Evolutionary conservation across 805 yeast genomes (phyloP).

Genomic region (Kodamaea lidongshanica): DNA sequence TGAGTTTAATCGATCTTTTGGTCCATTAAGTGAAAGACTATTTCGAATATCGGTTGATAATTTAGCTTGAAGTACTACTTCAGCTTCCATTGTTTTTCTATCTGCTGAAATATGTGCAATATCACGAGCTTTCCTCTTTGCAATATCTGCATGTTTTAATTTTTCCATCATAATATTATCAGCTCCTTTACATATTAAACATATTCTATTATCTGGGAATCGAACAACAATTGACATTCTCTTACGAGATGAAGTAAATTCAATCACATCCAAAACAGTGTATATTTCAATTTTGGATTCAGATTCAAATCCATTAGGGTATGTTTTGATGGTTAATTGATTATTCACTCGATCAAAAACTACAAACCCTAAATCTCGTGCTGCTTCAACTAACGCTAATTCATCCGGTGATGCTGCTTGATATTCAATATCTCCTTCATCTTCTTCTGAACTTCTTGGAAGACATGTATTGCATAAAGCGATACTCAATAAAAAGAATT

Average conservation of each 20-base stretch:
- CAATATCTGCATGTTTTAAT: conserved; percentile 52
- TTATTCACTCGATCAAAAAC: conserved; percentile 63
- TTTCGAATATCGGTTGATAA: conserved; percentile 33
- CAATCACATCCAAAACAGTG: conserved; percentile 73
- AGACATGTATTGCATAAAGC: conserved; percentile 89
- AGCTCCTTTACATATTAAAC: conserved; percentile 90
- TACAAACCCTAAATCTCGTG: conserved; percentile 91
- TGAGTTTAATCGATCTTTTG: conserved; percentile 26
- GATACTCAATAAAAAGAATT: conserved; percentile 71
- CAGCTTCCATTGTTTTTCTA: conserved; percentile 76
- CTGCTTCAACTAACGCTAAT: conserved; percentile 87
- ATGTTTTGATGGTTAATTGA: conserved; percentile 61
- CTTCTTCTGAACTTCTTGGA: conserved; percentile 47
- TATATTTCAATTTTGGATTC: conserved; percentile 63
- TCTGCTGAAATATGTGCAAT: conserved; percentile 49
- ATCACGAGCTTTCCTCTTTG: conserved; percentile 58
- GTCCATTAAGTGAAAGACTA: conserved; percentile 13
- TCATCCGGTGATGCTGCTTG: conserved; percentile 98
- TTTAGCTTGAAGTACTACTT: conserved; percentile 54
- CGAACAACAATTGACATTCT: conserved; percentile 86
- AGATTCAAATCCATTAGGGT: conserved; percentile 72
- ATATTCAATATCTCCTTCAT: conserved; percentile 51
- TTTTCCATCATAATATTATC: conserved; percentile 83
- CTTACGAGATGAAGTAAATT: conserved; percentile 81
- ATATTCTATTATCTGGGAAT: conserved; percentile 69